phyloP scores from a whole-genome alignment of 257 asterid genomes.

The Petunia secreta region DNA sequence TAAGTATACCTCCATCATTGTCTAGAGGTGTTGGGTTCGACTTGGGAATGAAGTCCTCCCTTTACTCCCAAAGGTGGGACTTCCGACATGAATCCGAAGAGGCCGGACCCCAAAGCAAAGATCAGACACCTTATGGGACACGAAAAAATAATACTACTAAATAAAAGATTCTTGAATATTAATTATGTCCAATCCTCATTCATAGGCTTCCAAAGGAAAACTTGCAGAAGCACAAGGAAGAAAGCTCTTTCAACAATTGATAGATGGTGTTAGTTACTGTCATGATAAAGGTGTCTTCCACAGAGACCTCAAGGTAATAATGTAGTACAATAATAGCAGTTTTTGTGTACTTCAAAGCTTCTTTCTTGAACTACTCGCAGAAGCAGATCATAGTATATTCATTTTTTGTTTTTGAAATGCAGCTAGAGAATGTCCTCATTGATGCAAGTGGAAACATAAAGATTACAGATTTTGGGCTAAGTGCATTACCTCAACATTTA shows the following conservation, averaged over 20 bases:
- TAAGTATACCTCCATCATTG: no score
- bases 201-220: slow-evolving; percentile 81
- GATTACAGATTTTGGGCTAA: slow-evolving; percentile 92
- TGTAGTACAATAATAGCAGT: neutral
- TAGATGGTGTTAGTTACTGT: slow-evolving; percentile 91
- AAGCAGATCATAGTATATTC: neutral
- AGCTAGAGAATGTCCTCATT: slow-evolving; percentile 90
- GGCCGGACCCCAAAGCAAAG: no score
- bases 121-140: no score
- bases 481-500: slow-evolving; percentile 95
- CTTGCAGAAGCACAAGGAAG: slow-evolving; percentile 71
- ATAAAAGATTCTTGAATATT: neutral
- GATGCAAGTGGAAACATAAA: slow-evolving; percentile 71
- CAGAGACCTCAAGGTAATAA: slow-evolving; percentile 77
- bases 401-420: slow-evolving; percentile 35
- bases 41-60: no score
- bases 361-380: neutral
- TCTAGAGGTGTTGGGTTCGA: no score
- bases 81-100: no score
- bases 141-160: no score
- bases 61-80: no score
- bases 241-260: slow-evolving; percentile 88
- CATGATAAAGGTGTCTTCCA: slow-evolving; percentile 91
- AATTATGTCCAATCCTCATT: neutral
- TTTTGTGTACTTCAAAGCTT: neutral